A percentile compares a stretch with the other conserved stretches of the same genome.
phyloP scores from a whole-genome alignment of 2,329 filamentous ascomycete species.

The Diaporthe amygdali region DNA sequence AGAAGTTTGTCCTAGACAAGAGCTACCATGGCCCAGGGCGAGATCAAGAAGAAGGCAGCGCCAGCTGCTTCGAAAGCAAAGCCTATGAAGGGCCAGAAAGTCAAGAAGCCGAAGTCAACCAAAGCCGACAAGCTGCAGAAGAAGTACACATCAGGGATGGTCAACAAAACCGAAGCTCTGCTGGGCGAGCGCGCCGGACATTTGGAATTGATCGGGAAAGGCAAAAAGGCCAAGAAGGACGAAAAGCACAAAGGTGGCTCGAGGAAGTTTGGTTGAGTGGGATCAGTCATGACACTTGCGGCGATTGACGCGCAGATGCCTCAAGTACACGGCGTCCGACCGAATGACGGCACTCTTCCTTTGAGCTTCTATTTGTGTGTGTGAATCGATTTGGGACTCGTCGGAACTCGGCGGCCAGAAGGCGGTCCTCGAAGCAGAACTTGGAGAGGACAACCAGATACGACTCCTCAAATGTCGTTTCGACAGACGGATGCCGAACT shows the following conservation, averaged over 20 bases:
- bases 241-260: conserved; percentile 52
- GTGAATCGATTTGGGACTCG: background rate
- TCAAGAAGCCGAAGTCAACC: conserved; percentile 42
- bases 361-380: background rate
- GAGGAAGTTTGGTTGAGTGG: conserved; percentile 59
- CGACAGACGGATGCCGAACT: background rate
- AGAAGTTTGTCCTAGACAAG: background rate
- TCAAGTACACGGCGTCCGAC: background rate
- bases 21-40: conserved; percentile 58
- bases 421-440: background rate
- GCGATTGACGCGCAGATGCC: background rate
- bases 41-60: conserved; percentile 52
- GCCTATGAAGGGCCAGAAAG: conserved; percentile 47
- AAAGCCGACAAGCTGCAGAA: conserved; percentile 57
- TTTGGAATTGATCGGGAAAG: conserved; percentile 63
- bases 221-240: conserved; percentile 52
- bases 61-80: conserved; percentile 49
- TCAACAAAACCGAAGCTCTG: conserved; percentile 60
- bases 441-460: background rate
- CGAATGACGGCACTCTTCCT: background rate
- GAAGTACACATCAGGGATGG: conserved; percentile 61
- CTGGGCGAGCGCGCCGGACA: conserved; percentile 65
- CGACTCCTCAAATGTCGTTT: background rate
- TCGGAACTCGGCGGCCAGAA: background rate
- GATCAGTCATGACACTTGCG: background rate